Evolutionary conservation across 139 green algal genomes (phyloP).

Genomic region (Tetradesmus lagerheimii): DNA sequence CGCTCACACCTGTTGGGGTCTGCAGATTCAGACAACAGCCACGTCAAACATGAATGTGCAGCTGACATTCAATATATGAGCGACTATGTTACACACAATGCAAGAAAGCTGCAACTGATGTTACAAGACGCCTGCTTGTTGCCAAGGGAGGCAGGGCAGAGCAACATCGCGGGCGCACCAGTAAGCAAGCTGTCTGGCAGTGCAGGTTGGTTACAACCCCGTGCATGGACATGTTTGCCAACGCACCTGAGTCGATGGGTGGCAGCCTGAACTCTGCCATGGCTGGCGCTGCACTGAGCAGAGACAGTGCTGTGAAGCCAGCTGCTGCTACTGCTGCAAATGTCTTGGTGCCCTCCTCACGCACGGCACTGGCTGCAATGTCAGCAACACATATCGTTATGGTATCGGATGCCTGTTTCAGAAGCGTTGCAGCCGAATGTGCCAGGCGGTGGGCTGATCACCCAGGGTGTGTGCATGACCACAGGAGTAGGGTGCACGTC

Average conservation of each 20-base stretch:
- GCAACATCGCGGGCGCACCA: too few relatives aligned
- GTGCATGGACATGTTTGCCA: not conserved
- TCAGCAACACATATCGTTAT: not conserved
- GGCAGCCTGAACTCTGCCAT: slow-evolving; percentile 77
- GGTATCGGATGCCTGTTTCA: not conserved
- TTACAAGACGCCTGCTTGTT: not conserved
- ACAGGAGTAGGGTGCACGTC: not conserved
- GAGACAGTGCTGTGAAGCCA: slow-evolving; percentile 25
- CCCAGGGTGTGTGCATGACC: not conserved
- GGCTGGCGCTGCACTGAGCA: slow-evolving; percentile 51
- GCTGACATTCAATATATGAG: not conserved
- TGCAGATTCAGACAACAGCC: not conserved
- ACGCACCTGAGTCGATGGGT: slow-evolving; percentile 71
- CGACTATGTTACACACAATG: not conserved
- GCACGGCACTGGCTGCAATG: not conserved
- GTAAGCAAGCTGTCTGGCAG: not conserved
- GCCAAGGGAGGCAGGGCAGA: too few relatives aligned
- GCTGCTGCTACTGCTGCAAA: slow-evolving; percentile 11
- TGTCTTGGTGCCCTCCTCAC: not conserved
- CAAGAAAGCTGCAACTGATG: not conserved
- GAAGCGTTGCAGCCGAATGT: not conserved
- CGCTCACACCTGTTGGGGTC: slow-evolving; percentile 90
- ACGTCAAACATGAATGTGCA: not conserved
- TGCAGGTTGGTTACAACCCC: not conserved
- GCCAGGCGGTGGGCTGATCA: not conserved